These are phyloP conservation scores for Iberis pinnata DNA, from an alignment of 345 rosid genomes.

Conservation along the genomic window DNA sequence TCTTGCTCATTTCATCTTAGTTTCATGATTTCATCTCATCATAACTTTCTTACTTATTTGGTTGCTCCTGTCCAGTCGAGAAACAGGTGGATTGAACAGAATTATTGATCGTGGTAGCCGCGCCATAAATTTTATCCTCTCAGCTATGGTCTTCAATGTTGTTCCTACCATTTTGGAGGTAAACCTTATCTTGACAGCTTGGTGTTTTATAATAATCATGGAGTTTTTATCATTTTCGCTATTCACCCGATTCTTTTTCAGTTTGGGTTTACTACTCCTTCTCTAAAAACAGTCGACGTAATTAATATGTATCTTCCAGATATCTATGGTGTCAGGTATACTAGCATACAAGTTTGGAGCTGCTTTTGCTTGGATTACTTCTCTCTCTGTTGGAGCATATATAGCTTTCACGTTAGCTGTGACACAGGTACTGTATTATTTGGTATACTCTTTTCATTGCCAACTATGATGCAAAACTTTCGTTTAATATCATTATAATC, in stretches of 20 bases:
- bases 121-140: slow-evolving; percentile 92
- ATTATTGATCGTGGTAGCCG: slow-evolving; percentile 98
- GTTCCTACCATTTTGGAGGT: slow-evolving; percentile 95
- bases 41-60: slow-evolving; percentile 23
- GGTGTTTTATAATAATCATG: neutral
- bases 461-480: slow-evolving; percentile 4
- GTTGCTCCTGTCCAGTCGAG: slow-evolving; percentile 56
- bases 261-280: slow-evolving; percentile 19
- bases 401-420: slow-evolving; percentile 70
- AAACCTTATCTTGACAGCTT: slow-evolving; percentile 22
- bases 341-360: slow-evolving; percentile 94
- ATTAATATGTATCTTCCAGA: slow-evolving; percentile 56
- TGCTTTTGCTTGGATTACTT: slow-evolving; percentile 96
- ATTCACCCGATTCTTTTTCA: slow-evolving; percentile 1
- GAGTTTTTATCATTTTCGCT: neutral
- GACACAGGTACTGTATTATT: slow-evolving; percentile 61
- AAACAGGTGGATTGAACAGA: slow-evolving; percentile 91
- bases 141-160: slow-evolving; percentile 94
- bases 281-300: slow-evolving; percentile 27
- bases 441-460: neutral
- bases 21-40: neutral
- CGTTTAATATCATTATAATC: neutral
- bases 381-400: slow-evolving; percentile 86
- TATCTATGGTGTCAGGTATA: slow-evolving; percentile 94
- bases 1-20: slow-evolving; percentile 1